These are phyloP conservation scores for Cercospora sp. DNA, from an alignment of 2,329 filamentous ascomycete species.

Conservation along the genomic window DNA sequence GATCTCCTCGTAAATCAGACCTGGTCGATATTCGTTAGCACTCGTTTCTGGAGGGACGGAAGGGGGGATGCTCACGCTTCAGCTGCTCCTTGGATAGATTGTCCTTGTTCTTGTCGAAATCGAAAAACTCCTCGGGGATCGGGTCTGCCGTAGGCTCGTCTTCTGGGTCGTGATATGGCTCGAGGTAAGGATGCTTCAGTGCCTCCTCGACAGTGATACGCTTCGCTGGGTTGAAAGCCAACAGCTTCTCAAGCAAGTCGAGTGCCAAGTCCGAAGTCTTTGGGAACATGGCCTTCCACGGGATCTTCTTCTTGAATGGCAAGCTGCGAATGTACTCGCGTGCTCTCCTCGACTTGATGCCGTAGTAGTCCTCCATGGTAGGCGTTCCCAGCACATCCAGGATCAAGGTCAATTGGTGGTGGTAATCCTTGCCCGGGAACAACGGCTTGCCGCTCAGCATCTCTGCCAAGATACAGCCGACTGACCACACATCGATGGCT, in stretches of 20 bases:
- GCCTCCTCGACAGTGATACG: conserved; percentile 97
- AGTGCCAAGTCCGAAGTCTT: conserved; percentile 98
- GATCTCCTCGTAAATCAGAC: conserved; percentile 95
- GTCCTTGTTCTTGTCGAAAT: conserved; percentile 99
- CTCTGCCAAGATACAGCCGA: conserved; percentile 95
- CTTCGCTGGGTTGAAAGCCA: conserved; percentile 98
- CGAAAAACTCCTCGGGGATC: conserved; percentile 98
- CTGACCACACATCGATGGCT: conserved; percentile 98
- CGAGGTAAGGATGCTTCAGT: conserved; percentile 94
- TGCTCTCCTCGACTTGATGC: conserved; percentile 96
- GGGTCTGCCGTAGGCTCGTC: conserved; percentile 96
- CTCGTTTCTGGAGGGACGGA: not conserved
- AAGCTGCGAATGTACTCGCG: conserved; percentile 97
- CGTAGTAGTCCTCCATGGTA: conserved; percentile 99
- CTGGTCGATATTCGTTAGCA: conserved; percentile 41
- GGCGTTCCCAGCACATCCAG: conserved; percentile 95
- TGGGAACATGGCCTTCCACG: conserved; percentile 94
- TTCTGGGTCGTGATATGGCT: conserved; percentile 98
- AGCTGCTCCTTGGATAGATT: conserved; percentile 96
- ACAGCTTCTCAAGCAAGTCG: conserved; percentile 89
- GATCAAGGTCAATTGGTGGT: conserved; percentile 96
- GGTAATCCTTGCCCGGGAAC: conserved; percentile 98
- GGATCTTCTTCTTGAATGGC: conserved; percentile 99
- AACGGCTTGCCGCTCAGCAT: conserved; percentile 98
- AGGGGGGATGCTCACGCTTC: conserved; percentile 63